Base-by-base conservation (phyloP, 768 basidiomycete species). In the Fomitopsis pulvina region DNA sequence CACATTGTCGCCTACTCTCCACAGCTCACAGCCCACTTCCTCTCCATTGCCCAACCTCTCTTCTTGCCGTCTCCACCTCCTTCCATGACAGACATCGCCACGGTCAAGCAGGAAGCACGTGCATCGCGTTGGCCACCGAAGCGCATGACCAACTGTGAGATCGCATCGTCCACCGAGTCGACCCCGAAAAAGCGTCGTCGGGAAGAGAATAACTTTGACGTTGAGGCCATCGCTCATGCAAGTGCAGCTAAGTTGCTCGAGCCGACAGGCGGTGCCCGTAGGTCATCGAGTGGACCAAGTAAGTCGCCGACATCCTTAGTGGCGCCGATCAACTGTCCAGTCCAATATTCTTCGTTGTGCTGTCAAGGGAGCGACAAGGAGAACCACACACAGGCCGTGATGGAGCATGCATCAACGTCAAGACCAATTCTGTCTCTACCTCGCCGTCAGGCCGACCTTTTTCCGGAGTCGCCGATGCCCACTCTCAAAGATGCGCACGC, bases 11-110 rank as follows among this genome's bases (percentile, higher is more conserved):
- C 52, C 5, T 45, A 34, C n/a, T 46, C 41, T 14, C 50, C 55
- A 16, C 48, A 56, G 22, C 56, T 62, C 11, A 50, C 46, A 10
- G 54, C 52, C 0, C 48, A 41, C 9, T 63, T 62, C 44, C 28
- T 25, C 4, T 10, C 53, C 5, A 29, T 51, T 27, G 25, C 24
- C 20, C 38, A 38, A 10, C 40, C 34, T 37, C 34, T 14, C 34
- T 37, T 16, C 14, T 18, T 30, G 14, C 9, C 45, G 8, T 7
- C 30, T 30, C 22, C 45, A n/a, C 4, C 45, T n/a, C 3, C 45
- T 18, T 9, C 22, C 16, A 46, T 28, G n/a, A 46, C 3, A 2
- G 34, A 30, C 3, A 11, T 28, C 11, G 7, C 18, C 16, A 18
- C 5, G 22, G 45, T 46, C 12, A 41, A 41, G 41, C 41, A 16